phyloP scores from a whole-genome alignment of 176 grass and related monocot genomes.

The Oryza rufipogon region DNA sequence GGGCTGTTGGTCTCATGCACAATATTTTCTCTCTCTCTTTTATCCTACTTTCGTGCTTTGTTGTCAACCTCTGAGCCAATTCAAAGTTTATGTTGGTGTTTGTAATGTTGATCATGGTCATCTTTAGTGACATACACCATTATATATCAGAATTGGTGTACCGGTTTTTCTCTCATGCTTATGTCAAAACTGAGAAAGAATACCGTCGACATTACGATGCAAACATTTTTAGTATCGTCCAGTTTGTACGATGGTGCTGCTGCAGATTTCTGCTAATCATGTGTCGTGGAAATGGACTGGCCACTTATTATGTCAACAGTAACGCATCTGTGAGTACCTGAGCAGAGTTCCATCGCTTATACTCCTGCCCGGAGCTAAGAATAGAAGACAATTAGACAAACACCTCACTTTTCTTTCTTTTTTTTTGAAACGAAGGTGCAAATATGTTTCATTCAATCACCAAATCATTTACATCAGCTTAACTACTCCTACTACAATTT shows the following conservation, averaged over 20 bases:
- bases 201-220: not conserved
- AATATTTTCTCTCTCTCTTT: not conserved
- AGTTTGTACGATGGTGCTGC: not conserved
- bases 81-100: not conserved
- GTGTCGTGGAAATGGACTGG: not conserved
- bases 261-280: not conserved
- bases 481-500: not conserved
- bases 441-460: slow-evolving; percentile 2
- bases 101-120: not conserved
- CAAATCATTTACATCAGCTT: slow-evolving; percentile 7
- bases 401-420: not conserved
- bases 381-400: not conserved
- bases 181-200: not conserved
- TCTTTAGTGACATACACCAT: not conserved
- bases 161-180: not conserved
- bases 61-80: slow-evolving; percentile 11
- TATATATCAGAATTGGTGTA: not conserved
- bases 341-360: not conserved
- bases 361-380: not conserved
- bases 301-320: not conserved
- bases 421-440: not conserved
- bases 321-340: not conserved
- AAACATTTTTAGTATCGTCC: not conserved
- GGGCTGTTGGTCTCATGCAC: slow-evolving; percentile 12
- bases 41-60: not conserved